Evolutionary conservation across 352 stramenopile genomes (phyloP).

Genomic region (Phytophthora podocarpi): DNA sequence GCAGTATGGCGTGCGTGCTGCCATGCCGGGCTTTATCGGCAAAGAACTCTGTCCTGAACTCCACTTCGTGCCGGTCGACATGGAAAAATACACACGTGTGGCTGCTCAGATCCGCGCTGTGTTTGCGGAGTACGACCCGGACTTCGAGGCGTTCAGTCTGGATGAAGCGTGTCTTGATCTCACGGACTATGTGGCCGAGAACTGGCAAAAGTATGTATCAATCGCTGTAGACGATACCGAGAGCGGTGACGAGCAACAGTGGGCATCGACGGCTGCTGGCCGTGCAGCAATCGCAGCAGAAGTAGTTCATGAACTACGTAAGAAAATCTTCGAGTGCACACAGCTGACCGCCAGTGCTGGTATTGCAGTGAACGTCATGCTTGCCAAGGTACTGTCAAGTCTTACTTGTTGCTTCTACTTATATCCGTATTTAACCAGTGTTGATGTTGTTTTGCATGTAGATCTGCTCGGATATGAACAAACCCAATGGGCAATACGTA

Average conservation of each 20-base stretch:
- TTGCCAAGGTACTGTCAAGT: conserved; percentile 86
- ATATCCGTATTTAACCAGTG: neutral
- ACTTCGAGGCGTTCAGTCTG: conserved; percentile 91
- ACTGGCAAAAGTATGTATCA: conserved; percentile 58
- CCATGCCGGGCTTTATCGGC: conserved; percentile 97
- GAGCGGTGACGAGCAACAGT: conserved; percentile 9
- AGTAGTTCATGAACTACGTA: conserved; percentile 86
- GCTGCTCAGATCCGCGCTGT: conserved; percentile 76
- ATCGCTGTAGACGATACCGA: conserved; percentile 7
- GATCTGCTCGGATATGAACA: conserved; percentile 96
- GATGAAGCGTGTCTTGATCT: conserved; percentile 97
- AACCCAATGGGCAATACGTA: conserved; percentile 95
- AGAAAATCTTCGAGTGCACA: conserved; percentile 83
- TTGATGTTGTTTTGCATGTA: conserved; percentile 17
- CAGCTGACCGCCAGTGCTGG: conserved; percentile 95
- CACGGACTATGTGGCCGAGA: conserved; percentile 80
- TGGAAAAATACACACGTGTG: conserved; percentile 91
- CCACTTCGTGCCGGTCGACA: conserved; percentile 92
- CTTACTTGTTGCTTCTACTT: neutral
- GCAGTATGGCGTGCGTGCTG: conserved; percentile 93
- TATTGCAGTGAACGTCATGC: conserved; percentile 90
- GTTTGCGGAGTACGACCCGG: conserved; percentile 93
- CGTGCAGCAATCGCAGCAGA: conserved; percentile 45
- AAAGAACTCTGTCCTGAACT: conserved; percentile 94
- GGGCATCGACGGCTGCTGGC: conserved; percentile 12